Evolutionary conservation across 2,329 filamentous ascomycete species (phyloP).

Genomic region (Exophiala dermatitidis): DNA sequence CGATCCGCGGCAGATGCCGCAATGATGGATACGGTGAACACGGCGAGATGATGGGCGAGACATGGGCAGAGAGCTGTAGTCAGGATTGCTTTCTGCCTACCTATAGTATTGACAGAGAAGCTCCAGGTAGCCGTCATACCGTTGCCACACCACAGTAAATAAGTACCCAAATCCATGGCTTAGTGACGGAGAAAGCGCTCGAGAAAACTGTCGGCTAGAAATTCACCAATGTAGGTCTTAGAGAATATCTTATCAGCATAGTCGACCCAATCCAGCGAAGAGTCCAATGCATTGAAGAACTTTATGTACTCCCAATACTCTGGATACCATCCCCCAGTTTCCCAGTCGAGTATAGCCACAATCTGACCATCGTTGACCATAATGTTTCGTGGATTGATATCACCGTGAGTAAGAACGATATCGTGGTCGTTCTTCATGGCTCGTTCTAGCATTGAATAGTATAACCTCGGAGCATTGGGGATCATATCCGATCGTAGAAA

Average conservation of each 20-base stretch:
- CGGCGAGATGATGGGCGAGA: too few species aligned
- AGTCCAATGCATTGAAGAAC: not conserved
- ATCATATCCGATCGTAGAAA: conserved; percentile 1
- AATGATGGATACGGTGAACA: not conserved
- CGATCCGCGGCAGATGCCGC: not conserved
- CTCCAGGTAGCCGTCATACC: not conserved
- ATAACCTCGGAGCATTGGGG: not conserved
- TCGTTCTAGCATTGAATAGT: not conserved
- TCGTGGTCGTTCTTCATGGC: conserved; percentile 7
- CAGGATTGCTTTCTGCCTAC: too few species aligned
- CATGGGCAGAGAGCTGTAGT: too few species aligned
- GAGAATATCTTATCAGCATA: not conserved
- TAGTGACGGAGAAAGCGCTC: not conserved
- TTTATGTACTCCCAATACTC: conserved; percentile 28
- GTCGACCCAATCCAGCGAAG: not conserved
- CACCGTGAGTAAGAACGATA: conserved; percentile 26
- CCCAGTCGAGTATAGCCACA: conserved; percentile 27
- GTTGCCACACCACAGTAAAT: not conserved
- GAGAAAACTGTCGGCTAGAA: not conserved
- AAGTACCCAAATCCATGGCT: not conserved
- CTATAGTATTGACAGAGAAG: not conserved
- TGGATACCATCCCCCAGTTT: conserved; percentile 27
- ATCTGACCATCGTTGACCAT: conserved; percentile 23
- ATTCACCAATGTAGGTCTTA: not conserved
- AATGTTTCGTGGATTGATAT: conserved; percentile 26